These are phyloP conservation scores for Silybum marianum DNA, from an alignment of 129 eudicot species.

Conservation along the genomic window DNA sequence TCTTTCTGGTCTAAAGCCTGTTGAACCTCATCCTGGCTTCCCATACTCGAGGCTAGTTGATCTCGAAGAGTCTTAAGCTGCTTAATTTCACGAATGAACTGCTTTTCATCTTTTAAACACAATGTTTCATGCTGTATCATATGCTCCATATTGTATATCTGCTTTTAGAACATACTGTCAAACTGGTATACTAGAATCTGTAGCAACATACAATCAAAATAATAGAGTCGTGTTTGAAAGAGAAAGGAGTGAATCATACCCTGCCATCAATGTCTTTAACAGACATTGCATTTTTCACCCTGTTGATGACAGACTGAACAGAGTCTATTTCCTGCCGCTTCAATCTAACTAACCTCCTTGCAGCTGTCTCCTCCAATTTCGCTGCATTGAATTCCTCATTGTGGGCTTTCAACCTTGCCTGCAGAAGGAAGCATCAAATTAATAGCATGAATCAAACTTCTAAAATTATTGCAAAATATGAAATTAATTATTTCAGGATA, in stretches of 20 bases:
- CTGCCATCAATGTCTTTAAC: constrained; percentile 54
- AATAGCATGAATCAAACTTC: constrained; percentile 20
- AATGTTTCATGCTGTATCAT: constrained; percentile 74
- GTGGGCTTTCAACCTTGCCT: constrained; percentile 49
- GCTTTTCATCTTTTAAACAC: constrained; percentile 63
- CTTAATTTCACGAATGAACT: constrained; percentile 67
- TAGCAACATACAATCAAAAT: constrained; percentile 12
- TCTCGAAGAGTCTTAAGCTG: constrained; percentile 59
- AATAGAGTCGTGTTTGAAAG: neutral
- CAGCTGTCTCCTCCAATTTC: constrained; percentile 48
- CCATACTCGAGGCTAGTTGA: constrained; percentile 56
- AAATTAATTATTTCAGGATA: neutral
- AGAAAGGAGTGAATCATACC: constrained; percentile 45
- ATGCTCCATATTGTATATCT: constrained; percentile 64
- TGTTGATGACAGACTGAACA: constrained; percentile 53
- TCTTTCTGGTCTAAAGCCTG: constrained; percentile 66
- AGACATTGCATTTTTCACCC: constrained; percentile 68
- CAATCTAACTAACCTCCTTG: constrained; percentile 44
- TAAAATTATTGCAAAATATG: neutral
- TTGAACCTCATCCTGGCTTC: constrained; percentile 61
- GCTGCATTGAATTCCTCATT: constrained; percentile 48
- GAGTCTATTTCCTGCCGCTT: constrained; percentile 72
- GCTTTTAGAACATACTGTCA: constrained; percentile 30
- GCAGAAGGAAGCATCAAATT: constrained; percentile 24
- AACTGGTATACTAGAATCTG: neutral